Evolutionary conservation across 2,329 filamentous ascomycete genomes (phyloP), one percentile per base, ranked within the genome.

Genomic region (Zelopaecilomyces penicillatus): DNA sequence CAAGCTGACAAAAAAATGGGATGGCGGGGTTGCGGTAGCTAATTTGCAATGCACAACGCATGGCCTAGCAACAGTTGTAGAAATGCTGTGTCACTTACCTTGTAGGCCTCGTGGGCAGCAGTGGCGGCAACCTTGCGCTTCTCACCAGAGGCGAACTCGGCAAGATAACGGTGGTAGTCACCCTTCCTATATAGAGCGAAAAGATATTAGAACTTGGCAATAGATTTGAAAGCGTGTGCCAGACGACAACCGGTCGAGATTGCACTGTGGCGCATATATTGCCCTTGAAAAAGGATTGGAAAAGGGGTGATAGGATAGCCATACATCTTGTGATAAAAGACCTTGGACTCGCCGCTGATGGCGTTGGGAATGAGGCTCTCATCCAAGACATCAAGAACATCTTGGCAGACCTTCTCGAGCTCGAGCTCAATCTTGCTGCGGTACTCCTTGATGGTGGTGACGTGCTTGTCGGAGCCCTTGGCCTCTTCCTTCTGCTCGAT

Each of bases 401-500:
- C 91, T 75, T 96, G 83, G 82, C 91, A 97, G 72, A 96, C 88
- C 76, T 90, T 87, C 81, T 93, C 91, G 61, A 97, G 84, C 78
- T 97, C 91, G 62, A 76, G 78, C 81, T 97, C 91, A 64, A 97
- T 97, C 86, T 96, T 96, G 75, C 89, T 83, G 65, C 91, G 91
- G 80, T 97, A 97, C 54, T 95, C 89, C 68, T 87, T 86, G 75
- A 97, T 97, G 71, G 87, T 89, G 60, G 75, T 68, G 63, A 96
- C 88, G 71, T 97, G 91, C 79, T 93, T 91, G 65, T 94, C 88
- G 57, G 85, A 88, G 66, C 91, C 91, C 83, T 96, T 97, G 67
- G 89, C 93, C 76, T 97, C 91, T 78, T 97, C 91, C 84, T 97
- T 97, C 75, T 97, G 91, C 78, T 97, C 91, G 72, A 98, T 97